A percentile compares a stretch with the other conserved stretches of the same genome.
Evolutionary conservation across 768 basidiomycete species (phyloP).

Genomic region (Galerina sulciceps): DNA sequence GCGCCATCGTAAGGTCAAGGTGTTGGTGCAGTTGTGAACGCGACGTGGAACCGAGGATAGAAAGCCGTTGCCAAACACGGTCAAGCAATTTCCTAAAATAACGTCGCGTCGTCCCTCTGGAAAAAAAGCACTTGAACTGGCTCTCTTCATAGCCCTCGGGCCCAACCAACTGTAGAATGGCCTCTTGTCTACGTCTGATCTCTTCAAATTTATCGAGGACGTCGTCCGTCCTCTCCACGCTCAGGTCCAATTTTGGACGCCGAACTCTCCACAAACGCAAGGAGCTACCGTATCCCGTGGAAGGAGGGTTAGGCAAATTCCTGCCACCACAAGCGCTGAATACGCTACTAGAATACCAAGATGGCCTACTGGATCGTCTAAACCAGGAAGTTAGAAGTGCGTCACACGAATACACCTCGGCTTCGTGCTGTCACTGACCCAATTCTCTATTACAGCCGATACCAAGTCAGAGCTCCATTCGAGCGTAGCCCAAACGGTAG

Average conservation of each 20-base stretch:
- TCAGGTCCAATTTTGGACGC: conserved; percentile 29
- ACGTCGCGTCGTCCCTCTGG: conserved; percentile 19
- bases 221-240: conserved; percentile 14
- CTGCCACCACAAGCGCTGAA: conserved; percentile 74
- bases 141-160: neutral
- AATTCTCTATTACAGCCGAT: conserved; percentile 22
- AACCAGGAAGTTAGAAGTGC: conserved; percentile 77
- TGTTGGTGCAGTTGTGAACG: conserved; percentile 23
- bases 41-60: conserved; percentile 35
- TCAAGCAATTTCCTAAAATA: conserved; percentile 29
- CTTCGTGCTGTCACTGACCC: conserved; percentile 2
- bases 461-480: conserved; percentile 54
- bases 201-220: conserved; percentile 26
- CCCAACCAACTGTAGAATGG: conserved; percentile 22
- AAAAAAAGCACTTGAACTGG: conserved; percentile 22
- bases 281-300: conserved; percentile 65
- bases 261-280: conserved; percentile 56
- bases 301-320: conserved; percentile 79
- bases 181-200: conserved; percentile 30
- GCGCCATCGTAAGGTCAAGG: conserved; percentile 33
- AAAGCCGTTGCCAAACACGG: conserved; percentile 36
- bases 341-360: conserved; percentile 81
- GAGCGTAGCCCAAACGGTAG: conserved; percentile 73
- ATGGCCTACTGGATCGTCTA: conserved; percentile 78
- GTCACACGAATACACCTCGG: conserved; percentile 19